Evolutionary conservation across 495 filamentous ascomycete species (phyloP).

Genomic region (Hypoxylon intermedium): DNA sequence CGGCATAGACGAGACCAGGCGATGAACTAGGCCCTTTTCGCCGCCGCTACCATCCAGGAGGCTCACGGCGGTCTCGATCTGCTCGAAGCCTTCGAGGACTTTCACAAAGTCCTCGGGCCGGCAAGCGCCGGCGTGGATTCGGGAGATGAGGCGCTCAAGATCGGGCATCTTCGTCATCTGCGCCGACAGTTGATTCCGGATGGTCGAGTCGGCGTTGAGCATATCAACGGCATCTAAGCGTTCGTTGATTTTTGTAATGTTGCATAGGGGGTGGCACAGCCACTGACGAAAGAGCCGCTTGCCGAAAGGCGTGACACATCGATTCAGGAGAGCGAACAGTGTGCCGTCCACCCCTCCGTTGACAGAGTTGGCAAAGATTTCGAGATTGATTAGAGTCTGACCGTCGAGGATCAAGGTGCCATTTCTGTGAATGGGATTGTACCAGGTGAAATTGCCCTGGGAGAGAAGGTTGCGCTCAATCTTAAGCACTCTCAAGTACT

Average conservation of each 20-base stretch:
- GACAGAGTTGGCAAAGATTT: slow-evolving; percentile 93
- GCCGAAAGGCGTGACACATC: slow-evolving; percentile 95
- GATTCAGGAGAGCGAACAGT: slow-evolving; percentile 86
- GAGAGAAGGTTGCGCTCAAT: slow-evolving; percentile 87
- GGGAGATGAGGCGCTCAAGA: slow-evolving; percentile 90
- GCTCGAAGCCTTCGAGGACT: slow-evolving; percentile 97
- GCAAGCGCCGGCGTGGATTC: slow-evolving; percentile 89
- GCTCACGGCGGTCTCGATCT: slow-evolving; percentile 89
- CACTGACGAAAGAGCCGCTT: slow-evolving; percentile 97
- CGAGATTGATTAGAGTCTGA: slow-evolving; percentile 95
- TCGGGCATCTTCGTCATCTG: slow-evolving; percentile 91
- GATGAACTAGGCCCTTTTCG: slow-evolving; percentile 82
- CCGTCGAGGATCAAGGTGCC: slow-evolving; percentile 94
- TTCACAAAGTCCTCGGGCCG: slow-evolving; percentile 88
- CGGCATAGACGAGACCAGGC: slow-evolving; percentile 84
- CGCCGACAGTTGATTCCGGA: slow-evolving; percentile 83
- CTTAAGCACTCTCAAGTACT: slow-evolving; percentile 87
- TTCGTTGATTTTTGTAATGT: slow-evolving; percentile 86
- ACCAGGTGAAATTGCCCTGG: slow-evolving; percentile 88
- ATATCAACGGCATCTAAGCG: slow-evolving; percentile 95
- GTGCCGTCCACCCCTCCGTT: slow-evolving; percentile 87
- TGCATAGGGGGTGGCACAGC: slow-evolving; percentile 94
- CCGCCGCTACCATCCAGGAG: slow-evolving; percentile 72
- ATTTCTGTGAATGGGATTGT: slow-evolving; percentile 92
- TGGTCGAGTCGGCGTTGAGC: slow-evolving; percentile 78